phyloP scores from a whole-genome alignment of 768 basidiomycete genomes.

The Collybiopsis confluens region DNA sequence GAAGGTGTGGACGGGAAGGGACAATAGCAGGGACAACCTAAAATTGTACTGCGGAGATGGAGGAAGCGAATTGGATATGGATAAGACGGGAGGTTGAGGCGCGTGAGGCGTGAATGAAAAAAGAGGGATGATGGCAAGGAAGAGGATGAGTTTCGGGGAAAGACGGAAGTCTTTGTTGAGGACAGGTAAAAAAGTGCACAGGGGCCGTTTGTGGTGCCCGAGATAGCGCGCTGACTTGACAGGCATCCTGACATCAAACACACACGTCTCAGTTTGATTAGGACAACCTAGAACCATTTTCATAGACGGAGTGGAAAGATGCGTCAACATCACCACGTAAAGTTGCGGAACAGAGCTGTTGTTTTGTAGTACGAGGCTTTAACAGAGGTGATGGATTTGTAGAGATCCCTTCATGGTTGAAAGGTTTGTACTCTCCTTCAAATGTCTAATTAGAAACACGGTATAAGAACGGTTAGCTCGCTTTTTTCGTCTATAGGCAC shows the following conservation, averaged over 20 bases:
- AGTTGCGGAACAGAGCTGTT: slow-evolving; percentile 87
- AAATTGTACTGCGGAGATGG: too few relatives aligned
- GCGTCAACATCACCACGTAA: slow-evolving; percentile 94
- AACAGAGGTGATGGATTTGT: slow-evolving; percentile 92
- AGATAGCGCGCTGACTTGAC: slow-evolving; percentile 13
- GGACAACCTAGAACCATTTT: slow-evolving; percentile 89
- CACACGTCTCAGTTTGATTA: slow-evolving; percentile 88
- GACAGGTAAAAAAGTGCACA: too few relatives aligned
- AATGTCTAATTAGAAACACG: slow-evolving; percentile 62
- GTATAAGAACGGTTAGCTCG: not conserved
- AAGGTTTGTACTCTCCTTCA: slow-evolving; percentile 96
- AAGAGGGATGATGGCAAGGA: too few relatives aligned
- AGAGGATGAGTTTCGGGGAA: too few relatives aligned
- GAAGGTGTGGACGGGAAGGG: too few relatives aligned
- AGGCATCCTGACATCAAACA: slow-evolving; percentile 82
- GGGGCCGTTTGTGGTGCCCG: too few relatives aligned
- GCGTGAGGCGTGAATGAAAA: too few relatives aligned
- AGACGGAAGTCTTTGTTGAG: too few relatives aligned
- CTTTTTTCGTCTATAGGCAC: not conserved
- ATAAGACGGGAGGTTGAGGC: too few relatives aligned
- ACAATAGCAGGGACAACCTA: too few relatives aligned
- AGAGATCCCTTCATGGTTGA: slow-evolving; percentile 93
- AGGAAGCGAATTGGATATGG: too few relatives aligned
- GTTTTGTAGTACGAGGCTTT: slow-evolving; percentile 97
- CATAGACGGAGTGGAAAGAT: slow-evolving; percentile 84